Base-by-base conservation (phyloP, 2,329 filamentous ascomycete genomes). In the Didymella segeticola region DNA sequence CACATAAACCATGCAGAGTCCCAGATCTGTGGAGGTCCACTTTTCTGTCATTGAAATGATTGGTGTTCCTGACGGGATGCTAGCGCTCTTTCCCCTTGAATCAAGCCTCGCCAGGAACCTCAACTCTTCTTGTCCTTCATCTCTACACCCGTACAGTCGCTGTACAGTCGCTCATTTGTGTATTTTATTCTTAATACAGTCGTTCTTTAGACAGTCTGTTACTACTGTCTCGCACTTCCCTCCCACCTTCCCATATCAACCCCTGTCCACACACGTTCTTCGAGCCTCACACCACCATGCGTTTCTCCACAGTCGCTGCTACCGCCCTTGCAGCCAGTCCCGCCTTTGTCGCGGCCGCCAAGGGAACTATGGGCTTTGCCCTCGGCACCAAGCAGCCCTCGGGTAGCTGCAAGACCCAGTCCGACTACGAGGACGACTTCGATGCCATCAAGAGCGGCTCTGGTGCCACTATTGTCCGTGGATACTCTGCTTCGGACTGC, bases 401-500 rank as follows among this genome's bases (percentile, higher is more conserved):
- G 17, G 69, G 68, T n/a, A 37, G 70, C 33, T 90, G 88, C 82
- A 90, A 90, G 76, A 75, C 75, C 30, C 76, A 79, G 36, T 68
- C 74, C 38, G 87, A 90, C 73, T 90, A 88, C 73, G 81, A 84
- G 63, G 78, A 76, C 43, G 88, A 90, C 71, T 88, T 90, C 71
- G 80, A 85, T 49, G 80, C 82, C 43, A 80, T 90, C 66, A 79
- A 80, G 62, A 68, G 72, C 43, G 69, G 79, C 41, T 78, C 83
- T 26, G 78, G 75, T 51, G 74, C 78, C 33, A 84, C 77, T 29
- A 63, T 89, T 30, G 86, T 90, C 42, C 83, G 88, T 56, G 84
- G 85, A 51, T 91, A 90, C 74, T 81, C 87, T 17, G 85, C 86
- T 15, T 82, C 79, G 47, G 86, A 90, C 70, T 90, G 88, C 75